A percentile compares a stretch with the other conserved stretches of the same genome.
phyloP scores from a whole-genome alignment of 306 rosid species.

The Urtica urens region DNA sequence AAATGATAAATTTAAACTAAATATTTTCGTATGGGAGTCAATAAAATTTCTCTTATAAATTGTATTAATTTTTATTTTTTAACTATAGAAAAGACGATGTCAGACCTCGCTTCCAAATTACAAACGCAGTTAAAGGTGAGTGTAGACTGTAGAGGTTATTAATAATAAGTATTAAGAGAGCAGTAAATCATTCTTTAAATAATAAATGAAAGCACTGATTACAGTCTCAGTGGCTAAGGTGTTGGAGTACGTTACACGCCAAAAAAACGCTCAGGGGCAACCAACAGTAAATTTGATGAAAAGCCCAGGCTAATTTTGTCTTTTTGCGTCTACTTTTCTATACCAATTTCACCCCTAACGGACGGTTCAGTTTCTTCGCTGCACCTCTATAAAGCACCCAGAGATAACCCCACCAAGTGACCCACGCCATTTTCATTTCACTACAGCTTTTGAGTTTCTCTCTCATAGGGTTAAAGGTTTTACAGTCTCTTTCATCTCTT shows the following conservation, averaged over 20 bases:
- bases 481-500: background rate
- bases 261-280: background rate
- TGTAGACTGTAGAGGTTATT: too few relatives aligned
- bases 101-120: too few relatives aligned
- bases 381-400: constrained; percentile 36
- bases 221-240: background rate
- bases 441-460: constrained; percentile 8
- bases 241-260: constrained; percentile 11
- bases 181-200: too few relatives aligned
- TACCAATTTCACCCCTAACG: constrained; percentile 32
- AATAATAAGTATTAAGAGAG: too few relatives aligned
- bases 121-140: too few relatives aligned
- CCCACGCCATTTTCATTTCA: constrained; percentile 25
- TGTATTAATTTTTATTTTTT: too few relatives aligned
- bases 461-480: constrained; percentile 43
- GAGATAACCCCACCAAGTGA: constrained; percentile 9
- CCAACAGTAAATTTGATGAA: constrained; percentile 1
- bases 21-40: too few relatives aligned
- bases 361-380: constrained; percentile 43
- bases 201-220: background rate
- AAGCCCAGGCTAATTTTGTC: background rate
- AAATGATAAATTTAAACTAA: too few relatives aligned
- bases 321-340: background rate
- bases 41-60: too few relatives aligned
- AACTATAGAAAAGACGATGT: too few relatives aligned